A percentile compares a stretch with the other conserved stretches of the same genome.
These are phyloP conservation scores for Cordyceps fumosorosea DNA, from an alignment of 2,329 filamentous ascomycete species.

Conservation along the genomic window DNA sequence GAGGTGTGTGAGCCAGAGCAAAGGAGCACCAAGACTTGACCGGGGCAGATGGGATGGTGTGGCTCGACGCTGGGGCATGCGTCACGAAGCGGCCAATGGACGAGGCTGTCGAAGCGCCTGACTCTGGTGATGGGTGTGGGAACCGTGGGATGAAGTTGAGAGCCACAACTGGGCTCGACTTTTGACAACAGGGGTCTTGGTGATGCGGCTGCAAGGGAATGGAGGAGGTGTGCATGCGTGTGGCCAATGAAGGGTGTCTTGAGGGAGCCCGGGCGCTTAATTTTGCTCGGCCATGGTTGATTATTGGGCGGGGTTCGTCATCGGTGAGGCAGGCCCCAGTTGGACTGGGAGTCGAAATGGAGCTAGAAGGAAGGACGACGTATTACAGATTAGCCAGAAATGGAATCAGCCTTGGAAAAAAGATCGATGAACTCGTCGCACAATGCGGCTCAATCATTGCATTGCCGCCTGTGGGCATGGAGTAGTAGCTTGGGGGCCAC, in stretches of 20 bases:
- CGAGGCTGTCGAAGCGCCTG: slow-evolving; percentile 1
- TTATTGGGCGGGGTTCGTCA: slow-evolving; percentile 3
- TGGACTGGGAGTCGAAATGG: not conserved
- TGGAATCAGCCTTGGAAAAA: not conserved
- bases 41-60: slow-evolving; percentile 1
- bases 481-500: not conserved
- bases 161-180: slow-evolving; percentile 9
- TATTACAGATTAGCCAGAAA: not conserved
- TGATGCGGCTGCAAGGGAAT: slow-evolving; percentile 6
- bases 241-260: slow-evolving; percentile 9
- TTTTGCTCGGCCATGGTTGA: not conserved
- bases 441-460: not conserved
- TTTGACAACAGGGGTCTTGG: not conserved
- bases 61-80: not conserved
- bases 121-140: not conserved
- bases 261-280: slow-evolving; percentile 12
- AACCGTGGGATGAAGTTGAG: not conserved
- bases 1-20: not conserved
- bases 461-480: not conserved
- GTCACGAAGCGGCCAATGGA: slow-evolving; percentile 4
- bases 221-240: not conserved
- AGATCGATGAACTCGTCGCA: slow-evolving; percentile 9
- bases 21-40: not conserved
- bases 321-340: slow-evolving; percentile 1
- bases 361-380: not conserved